Base-by-base conservation (phyloP, 2,329 filamentous ascomycete species). In the Xylaria sp. region DNA sequence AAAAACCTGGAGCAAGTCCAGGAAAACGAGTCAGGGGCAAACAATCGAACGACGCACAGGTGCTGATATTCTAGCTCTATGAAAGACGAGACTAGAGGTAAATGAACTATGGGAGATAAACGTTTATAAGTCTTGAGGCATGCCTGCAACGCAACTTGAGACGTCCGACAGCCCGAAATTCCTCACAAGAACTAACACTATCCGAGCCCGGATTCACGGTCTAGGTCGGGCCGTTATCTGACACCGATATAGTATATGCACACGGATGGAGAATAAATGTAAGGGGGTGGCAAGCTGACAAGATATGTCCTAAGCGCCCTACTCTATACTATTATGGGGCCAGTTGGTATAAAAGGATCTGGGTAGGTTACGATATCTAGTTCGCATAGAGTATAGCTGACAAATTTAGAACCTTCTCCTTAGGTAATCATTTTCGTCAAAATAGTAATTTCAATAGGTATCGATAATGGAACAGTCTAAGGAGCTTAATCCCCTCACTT, bases 191-290 rank as follows among this genome's bases (percentile, higher is more conserved):
- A 13, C 20, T 20, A 47, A 27, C 29, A 3, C 22, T 2, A 15
- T 39, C 49, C 15, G 25, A 45, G 17, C 3, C 29, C 33, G n/a
- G 27, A 27, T 29, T n/a, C 31, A 42, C 20, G 47, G 10, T 66
- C 59, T 47, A 53, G 2, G 38, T 55, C 59, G 60, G 64, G 13
- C 6, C 13, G 15, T 66, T 60, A 4, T 15, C 33, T 44, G 5
- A 50, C 44, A 59, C 64, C 64, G 64, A 63, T 38, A 42, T 47
- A 39, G 42, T 25, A 29, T 42, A 39, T 55, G 44, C n/a, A n/a
- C 6, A 10, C n/a, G 29, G 20, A 27, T 7, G 20, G 38, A 15
- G 53, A 42, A 25, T 47, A 9, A 13, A 56, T 51, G n/a, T 27
- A 61, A 39, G 56, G 39, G 29, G 17, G 33, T 50, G 39, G 6